phyloP scores from a whole-genome alignment of 2,329 filamentous ascomycete species.

The Sclerotinia spermophila region DNA sequence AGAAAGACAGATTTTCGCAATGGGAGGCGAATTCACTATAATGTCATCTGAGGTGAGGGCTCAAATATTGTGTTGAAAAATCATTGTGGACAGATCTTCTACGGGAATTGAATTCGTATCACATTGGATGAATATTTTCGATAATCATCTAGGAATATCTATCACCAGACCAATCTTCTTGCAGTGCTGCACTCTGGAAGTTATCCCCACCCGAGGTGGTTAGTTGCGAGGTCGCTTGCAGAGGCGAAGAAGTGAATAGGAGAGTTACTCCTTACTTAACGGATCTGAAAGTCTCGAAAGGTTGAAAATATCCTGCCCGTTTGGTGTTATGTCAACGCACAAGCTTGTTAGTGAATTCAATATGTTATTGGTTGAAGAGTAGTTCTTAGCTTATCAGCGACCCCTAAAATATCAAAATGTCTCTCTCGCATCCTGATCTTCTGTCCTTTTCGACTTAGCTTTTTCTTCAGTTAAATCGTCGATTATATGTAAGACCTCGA shows the following conservation, averaged over 20 bases:
- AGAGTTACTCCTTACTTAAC: background rate
- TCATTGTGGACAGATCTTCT: background rate
- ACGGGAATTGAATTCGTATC: background rate
- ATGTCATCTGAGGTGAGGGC: background rate
- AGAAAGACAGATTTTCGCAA: background rate
- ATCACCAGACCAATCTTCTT: background rate
- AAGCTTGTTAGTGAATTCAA: background rate
- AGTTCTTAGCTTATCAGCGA: background rate
- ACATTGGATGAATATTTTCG: background rate
- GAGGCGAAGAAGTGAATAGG: background rate
- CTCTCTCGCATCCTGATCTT: background rate
- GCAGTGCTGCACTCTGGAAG: background rate
- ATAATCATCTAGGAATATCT: background rate
- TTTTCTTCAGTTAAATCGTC: background rate
- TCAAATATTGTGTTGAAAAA: background rate
- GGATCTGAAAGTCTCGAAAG: background rate
- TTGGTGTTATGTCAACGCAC: background rate
- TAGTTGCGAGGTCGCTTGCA: background rate
- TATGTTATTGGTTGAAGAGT: background rate
- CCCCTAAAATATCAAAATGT: background rate
- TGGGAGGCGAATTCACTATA: background rate
- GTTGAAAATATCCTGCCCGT: background rate
- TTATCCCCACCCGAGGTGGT: no score
- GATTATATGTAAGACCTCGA: background rate
- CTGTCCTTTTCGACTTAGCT: background rate